Base-by-base conservation (phyloP, 805 yeast genomes). In the Metschnikowia lochheadii region DNA sequence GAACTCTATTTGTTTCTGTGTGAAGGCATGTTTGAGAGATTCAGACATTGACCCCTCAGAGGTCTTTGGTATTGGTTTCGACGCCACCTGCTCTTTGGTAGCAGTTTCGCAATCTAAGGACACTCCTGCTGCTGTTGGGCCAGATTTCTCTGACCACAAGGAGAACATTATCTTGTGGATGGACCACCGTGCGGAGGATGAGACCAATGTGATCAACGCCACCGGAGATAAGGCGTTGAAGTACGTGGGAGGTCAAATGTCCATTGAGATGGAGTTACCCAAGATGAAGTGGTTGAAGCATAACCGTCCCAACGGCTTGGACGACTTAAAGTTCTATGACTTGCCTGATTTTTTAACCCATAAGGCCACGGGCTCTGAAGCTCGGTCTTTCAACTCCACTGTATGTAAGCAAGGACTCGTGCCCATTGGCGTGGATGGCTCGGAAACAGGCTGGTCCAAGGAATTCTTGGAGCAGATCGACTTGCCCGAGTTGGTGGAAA, bases 221-320 rank as follows among this genome's bases (percentile, higher is more conserved):
- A 86, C 96, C 0, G 78, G 79, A 34, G 95, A 89, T 63, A 82
- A 80, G 62, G 82, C 88, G 51, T 77, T 94, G 62, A 86, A 88
- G 65, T 94, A 89, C 65, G 98, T 94, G 17, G 99, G 99, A 52
- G 98, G 98, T 17, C 85, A 84, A 61, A 92, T 94, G 97, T 90
- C 97, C 46, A 87, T 94, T 62, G 99, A 92, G 69, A 94, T 94
- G 98, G 98, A 94, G 65, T 77, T 94, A 57, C 99, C 99, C 54
- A 94, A 94, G 70, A 90, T 89, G 72, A 87, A 88, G 72, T 94
- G 99, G 99, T 78, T 94, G 63, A 92, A 92, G 66, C 84, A 87
- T 66, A 77, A 94, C 68, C 71, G 90, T 74, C 87, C 95, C 3
- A 70, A 72, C 33, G 78, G 78, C 5, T 69, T 73, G 51, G 81